A percentile compares a stretch with the other conserved stretches of the same genome.
Evolutionary conservation across 306 rosid genomes (phyloP).

Genomic region (Ochetophila trinervis): DNA sequence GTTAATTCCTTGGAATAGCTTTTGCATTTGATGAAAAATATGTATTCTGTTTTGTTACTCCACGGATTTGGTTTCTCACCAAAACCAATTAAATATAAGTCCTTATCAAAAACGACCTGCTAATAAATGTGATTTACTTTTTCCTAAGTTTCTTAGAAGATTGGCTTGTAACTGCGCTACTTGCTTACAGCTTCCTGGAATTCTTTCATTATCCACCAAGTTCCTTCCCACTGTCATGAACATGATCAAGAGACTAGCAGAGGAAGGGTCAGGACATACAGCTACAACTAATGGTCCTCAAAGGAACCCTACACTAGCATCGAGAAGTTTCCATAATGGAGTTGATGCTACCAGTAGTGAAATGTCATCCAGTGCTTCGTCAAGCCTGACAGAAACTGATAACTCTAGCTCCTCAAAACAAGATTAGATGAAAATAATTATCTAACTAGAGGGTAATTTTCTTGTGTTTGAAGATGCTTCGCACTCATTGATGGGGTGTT

Average conservation of each 20-base stretch:
- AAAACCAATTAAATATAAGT: not conserved
- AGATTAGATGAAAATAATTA: constrained; percentile 35
- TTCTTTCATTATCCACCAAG: constrained; percentile 71
- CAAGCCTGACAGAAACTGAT: constrained; percentile 50
- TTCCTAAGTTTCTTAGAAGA: not conserved
- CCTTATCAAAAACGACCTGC: not conserved
- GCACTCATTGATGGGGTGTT: constrained; percentile 22
- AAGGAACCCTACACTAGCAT: constrained; percentile 31
- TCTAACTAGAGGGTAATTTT: constrained; percentile 13
- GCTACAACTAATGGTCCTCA: constrained; percentile 46
- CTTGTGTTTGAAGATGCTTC: constrained; percentile 32
- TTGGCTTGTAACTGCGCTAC: constrained; percentile 15
- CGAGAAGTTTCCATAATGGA: constrained; percentile 39
- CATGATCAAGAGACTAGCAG: constrained; percentile 74
- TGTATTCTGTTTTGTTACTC: not conserved
- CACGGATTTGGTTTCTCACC: not conserved
- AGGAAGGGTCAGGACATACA: constrained; percentile 54
- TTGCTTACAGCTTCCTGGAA: constrained; percentile 75
- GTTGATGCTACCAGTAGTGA: constrained; percentile 29
- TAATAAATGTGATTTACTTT: not conserved
- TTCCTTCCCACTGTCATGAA: constrained; percentile 80
- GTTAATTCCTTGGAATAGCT: not conserved
- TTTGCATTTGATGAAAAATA: not conserved
- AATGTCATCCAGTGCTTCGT: constrained; percentile 58
- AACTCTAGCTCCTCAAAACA: constrained; percentile 44